Conservation (phyloP, 2,329 filamentous ascomycete species). For the Aspergillus ibericus region DNA sequence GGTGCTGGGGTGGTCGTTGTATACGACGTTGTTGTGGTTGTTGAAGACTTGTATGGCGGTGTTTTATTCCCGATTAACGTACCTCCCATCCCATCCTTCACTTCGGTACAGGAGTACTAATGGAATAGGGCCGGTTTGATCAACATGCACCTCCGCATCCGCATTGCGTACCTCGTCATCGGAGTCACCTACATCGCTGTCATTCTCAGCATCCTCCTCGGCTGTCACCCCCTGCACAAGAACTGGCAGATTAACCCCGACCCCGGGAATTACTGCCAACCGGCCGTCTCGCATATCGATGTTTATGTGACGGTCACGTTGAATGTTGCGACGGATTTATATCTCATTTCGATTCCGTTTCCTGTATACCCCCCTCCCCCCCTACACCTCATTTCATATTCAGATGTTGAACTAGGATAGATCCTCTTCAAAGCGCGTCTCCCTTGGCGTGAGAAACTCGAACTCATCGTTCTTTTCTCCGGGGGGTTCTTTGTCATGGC, state of each 20-base stretch:
- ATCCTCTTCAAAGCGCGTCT: constrained; percentile 57
- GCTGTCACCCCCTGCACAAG: constrained; percentile 54
- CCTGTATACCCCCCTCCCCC: constrained; percentile 42
- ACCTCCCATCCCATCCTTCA: not conserved
- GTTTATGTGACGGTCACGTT: constrained; percentile 54
- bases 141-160: constrained; percentile 48
- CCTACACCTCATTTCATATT: not conserved
- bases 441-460: constrained; percentile 51
- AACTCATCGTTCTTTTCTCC: constrained; percentile 56
- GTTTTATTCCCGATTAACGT: constrained; percentile 59
- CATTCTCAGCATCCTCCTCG: constrained; percentile 52
- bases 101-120: not conserved
- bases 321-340: constrained; percentile 59
- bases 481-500: constrained; percentile 58
- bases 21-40: constrained; percentile 54
- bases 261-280: constrained; percentile 54
- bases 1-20: constrained; percentile 56
- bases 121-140: constrained; percentile 38
- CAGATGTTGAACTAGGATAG: constrained; percentile 20
- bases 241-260: constrained; percentile 63
- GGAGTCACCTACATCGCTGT: constrained; percentile 51
- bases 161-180: constrained; percentile 54
- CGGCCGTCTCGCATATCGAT: constrained; percentile 53
- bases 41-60: constrained; percentile 57
- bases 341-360: constrained; percentile 60